Evolutionary conservation across 805 yeast genomes (phyloP).

Genomic region (Kodamaea neixiangensis): DNA sequence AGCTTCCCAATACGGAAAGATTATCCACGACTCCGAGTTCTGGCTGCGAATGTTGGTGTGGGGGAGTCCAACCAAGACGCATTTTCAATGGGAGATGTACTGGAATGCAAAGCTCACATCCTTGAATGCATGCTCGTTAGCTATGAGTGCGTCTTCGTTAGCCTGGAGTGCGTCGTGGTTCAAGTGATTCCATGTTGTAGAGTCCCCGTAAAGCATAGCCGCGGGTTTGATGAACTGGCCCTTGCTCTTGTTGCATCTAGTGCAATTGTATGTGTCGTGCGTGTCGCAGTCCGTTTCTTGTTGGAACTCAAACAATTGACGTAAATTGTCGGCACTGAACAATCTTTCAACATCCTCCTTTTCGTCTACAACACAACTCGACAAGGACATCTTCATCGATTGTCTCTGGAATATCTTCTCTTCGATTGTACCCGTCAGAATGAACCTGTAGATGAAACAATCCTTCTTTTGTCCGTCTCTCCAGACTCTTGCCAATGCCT

Average conservation of each 20-base stretch:
- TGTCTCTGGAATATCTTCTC: constrained; percentile 96
- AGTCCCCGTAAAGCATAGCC: constrained; percentile 95
- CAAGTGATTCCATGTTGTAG: constrained; percentile 96
- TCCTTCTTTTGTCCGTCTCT: constrained; percentile 98
- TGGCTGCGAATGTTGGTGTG: neutral
- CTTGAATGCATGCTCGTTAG: constrained; percentile 67
- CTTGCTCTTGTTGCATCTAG: constrained; percentile 57
- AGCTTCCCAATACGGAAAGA: constrained; percentile 5
- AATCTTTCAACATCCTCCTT: constrained; percentile 92
- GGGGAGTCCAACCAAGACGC: neutral
- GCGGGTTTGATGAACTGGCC: constrained; percentile 65
- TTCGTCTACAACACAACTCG: constrained; percentile 96
- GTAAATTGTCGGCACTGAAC: constrained; percentile 79
- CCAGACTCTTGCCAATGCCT: constrained; percentile 97
- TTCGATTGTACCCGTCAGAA: constrained; percentile 92
- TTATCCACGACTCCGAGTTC: neutral
- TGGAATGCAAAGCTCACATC: constrained; percentile 89
- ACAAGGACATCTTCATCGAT: constrained; percentile 86
- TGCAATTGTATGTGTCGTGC: constrained; percentile 88
- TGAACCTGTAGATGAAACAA: constrained; percentile 92
- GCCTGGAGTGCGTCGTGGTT: constrained; percentile 57
- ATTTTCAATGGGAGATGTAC: constrained; percentile 72
- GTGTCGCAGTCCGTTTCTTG: constrained; percentile 79
- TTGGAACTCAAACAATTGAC: constrained; percentile 72
- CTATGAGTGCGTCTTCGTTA: constrained; percentile 76